Base-by-base conservation (phyloP, 495 filamentous ascomycete genomes). In the Chaetomium fimeti region DNA sequence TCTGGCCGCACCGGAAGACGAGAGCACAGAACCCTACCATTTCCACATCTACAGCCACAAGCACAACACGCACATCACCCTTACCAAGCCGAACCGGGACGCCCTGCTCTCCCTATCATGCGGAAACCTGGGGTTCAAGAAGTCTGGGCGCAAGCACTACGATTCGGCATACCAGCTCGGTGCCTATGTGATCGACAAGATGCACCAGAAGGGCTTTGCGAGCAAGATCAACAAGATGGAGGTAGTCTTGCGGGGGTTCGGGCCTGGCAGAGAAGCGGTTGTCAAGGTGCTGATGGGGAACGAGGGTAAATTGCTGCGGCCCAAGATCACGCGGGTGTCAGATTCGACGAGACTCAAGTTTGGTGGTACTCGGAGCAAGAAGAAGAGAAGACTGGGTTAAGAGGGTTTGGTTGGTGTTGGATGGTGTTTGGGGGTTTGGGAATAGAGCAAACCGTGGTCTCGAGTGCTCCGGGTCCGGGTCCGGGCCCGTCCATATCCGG, bases 101-200 rank as follows among this genome's bases (percentile, higher is more conserved):
- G 81, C 89, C 3, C 75, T 97, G 29, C 76, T 98, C 67, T 89
- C 88, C 11, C 73, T 93, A 64, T 88, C 87, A 29, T 81, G 87
- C 47, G 94, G 94, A 16, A 90, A 95, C 58, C 81, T 98, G 36
- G 92, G 91, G 2, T 96, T 97, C 79, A 85, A 83, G 68, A 94
- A 98, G 77, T 78, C 84, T 1, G 80, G 82, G 24, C 86, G 94
- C 55, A 86, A 89, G 28, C 85, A 83, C 43, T 98, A 92, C 77
- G 94, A 98, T 76, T 87, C 94, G n/a, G 95, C 90, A 7, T 97
- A 92, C 74, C 95, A 98, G 77, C 78, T 98, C 22, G 85, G 88
- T 1, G 83, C 87, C 22, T 91, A 89, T 68, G 84, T 93, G 12
- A 82, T 98, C 68, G 85, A 82, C 59, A 85, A 88, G 76, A 87